Evolutionary conservation across 495 filamentous ascomycete genomes (phyloP), one percentile per base, ranked within the genome.

Genomic region (Trichoderma orchidacearum): DNA sequence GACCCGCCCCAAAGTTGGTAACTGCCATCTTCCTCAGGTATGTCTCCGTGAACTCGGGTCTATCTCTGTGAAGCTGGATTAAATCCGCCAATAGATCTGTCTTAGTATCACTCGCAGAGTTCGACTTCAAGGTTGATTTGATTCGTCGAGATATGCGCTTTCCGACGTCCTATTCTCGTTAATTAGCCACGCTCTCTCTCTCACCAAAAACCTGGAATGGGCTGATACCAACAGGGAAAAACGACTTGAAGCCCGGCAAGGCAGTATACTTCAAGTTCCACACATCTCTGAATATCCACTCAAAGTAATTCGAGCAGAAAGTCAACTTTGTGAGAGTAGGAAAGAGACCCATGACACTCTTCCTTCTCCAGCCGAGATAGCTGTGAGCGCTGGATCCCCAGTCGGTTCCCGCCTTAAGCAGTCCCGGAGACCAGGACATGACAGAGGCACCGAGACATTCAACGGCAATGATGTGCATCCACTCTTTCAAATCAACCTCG

Each of bases 1-100:
- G 72, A 1, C 72, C 74, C 0, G 72, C 74, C 1, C 70, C 67
- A 58, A 76, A 78, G 71, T 69, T 79, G 57, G 64, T 80, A 62
- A 64, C 67, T 36, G 63, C 68, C 58, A 70, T 74, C 35, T 68
- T 75, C 62, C 68, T 74, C 62, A 70, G 58, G 58, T 72, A 74
- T 0, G 53, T 55, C 27, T 72, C 69, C 0, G 60, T 72, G 48
- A 72, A 67, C 11, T 61, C 58, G 0, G 68, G 65, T 17, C 62
- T 68, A 13, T 62, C 61, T 12, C 59, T 55, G 45, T 73, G 69
- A 1, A 72, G 61, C 12, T 61, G 59, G 23, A 76, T 67, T 17
- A 76, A 53, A 27, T 75, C 71, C 2, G 55, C 48, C 0, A 72
- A 59, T 0, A 74, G 53, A 56, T 74, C 72, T 2, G 61, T 29